Conservation (phyloP, 306 rosid species). For the Biancaea sappan region DNA sequence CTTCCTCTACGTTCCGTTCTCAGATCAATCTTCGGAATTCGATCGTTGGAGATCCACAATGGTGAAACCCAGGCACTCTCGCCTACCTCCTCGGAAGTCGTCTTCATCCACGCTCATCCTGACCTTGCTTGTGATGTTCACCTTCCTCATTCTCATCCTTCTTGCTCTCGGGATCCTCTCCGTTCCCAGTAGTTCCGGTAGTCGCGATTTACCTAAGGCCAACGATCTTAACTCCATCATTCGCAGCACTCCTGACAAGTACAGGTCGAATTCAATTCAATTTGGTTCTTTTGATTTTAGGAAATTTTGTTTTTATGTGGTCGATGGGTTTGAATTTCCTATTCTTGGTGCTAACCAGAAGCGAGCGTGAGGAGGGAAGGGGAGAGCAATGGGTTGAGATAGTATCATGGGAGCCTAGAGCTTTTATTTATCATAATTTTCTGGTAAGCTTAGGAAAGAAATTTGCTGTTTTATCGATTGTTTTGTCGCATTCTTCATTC, state of each 20-base stretch:
- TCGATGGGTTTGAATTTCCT: slow-evolving; percentile 10
- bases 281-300: not conserved
- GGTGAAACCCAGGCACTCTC: slow-evolving; percentile 74
- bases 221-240: slow-evolving; percentile 87
- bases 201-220: slow-evolving; percentile 51
- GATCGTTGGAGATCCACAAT: slow-evolving; percentile 37
- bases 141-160: slow-evolving; percentile 80
- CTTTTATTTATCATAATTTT: slow-evolving; percentile 85
- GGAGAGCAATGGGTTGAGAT: slow-evolving; percentile 77
- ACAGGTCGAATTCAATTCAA: not conserved
- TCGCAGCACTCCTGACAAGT: slow-evolving; percentile 53
- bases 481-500: not conserved
- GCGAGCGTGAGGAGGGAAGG: slow-evolving; percentile 47
- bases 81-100: slow-evolving; percentile 63
- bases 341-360: slow-evolving; percentile 27
- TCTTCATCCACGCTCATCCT: slow-evolving; percentile 57
- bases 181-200: slow-evolving; percentile 60
- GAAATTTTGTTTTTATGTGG: not conserved
- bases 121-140: slow-evolving; percentile 66
- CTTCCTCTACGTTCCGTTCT: not conserved
- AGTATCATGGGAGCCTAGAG: slow-evolving; percentile 95
- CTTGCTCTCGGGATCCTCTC: slow-evolving; percentile 92
- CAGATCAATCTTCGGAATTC: not conserved
- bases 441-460: slow-evolving; percentile 48
- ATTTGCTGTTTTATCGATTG: not conserved